Evolutionary conservation across 176 grass and related monocot species (phyloP).

Genomic region (Triticum dicoccoides): DNA sequence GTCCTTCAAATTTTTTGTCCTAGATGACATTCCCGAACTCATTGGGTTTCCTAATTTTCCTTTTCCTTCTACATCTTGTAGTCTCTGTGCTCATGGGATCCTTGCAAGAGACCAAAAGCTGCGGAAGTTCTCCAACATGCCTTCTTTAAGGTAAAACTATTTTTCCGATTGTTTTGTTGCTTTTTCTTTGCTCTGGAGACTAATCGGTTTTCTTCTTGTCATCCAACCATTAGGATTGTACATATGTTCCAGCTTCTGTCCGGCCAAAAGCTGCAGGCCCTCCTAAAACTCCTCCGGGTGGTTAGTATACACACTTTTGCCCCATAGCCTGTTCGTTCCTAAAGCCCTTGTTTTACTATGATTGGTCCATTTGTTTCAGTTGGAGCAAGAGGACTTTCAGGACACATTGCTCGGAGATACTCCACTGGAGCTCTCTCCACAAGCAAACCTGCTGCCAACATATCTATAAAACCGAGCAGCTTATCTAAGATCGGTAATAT

Average conservation of each 20-base stretch:
- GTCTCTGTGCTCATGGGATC: constrained; percentile 92
- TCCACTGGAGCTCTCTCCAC: constrained; percentile 58
- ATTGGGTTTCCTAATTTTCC: neutral
- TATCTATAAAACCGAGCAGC: constrained; percentile 39
- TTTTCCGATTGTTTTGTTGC: neutral
- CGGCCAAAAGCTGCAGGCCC: constrained; percentile 47
- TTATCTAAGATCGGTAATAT: constrained; percentile 52
- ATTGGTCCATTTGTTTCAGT: constrained; percentile 37
- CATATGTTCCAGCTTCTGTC: constrained; percentile 52
- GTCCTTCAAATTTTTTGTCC: constrained; percentile 22
- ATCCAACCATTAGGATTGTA: constrained; percentile 34
- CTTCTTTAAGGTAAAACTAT: constrained; percentile 74
- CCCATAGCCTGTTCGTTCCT: neutral
- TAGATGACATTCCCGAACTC: neutral
- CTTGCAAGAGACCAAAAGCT: constrained; percentile 87
- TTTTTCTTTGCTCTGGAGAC: constrained; percentile 2
- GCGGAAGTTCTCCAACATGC: constrained; percentile 77
- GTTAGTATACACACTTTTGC: constrained; percentile 46
- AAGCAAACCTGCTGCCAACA: constrained; percentile 33
- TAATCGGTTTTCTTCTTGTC: constrained; percentile 18
- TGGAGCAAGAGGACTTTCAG: constrained; percentile 51
- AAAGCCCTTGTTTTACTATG: constrained; percentile 10
- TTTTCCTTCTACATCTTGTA: constrained; percentile 23
- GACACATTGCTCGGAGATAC: constrained; percentile 50
- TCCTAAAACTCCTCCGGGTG: constrained; percentile 80